Evolutionary conservation across 2,329 filamentous ascomycete genomes (phyloP).

Genomic region (Dothideomycetidae sp.): DNA sequence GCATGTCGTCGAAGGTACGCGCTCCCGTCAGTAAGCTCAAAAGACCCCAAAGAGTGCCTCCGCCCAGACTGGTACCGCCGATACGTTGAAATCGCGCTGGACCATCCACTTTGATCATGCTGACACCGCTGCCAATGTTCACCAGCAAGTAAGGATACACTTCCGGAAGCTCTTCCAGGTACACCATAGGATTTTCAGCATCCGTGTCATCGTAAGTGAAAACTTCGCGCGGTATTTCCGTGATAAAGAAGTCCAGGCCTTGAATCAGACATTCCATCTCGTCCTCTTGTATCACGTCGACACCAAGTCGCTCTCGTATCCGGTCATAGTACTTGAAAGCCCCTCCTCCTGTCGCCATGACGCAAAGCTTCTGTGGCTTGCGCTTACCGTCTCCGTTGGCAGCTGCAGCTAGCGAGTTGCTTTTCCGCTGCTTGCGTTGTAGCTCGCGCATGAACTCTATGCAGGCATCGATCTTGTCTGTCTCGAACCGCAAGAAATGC

Average conservation of each 20-base stretch:
- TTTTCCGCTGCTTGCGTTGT: conserved; percentile 55
- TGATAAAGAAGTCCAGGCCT: conserved; percentile 98
- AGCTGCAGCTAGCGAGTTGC: not conserved
- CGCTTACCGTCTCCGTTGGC: conserved; percentile 11
- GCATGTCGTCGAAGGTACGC: conserved; percentile 93
- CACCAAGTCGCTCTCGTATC: conserved; percentile 67
- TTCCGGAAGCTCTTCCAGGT: conserved; percentile 59
- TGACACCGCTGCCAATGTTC: conserved; percentile 94
- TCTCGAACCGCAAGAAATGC: conserved; percentile 94
- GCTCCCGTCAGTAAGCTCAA: conserved; percentile 86
- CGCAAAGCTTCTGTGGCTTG: conserved; percentile 48
- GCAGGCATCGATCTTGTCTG: conserved; percentile 82
- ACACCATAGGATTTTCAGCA: conserved; percentile 64
- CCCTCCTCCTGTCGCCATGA: conserved; percentile 92
- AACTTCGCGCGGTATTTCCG: conserved; percentile 89
- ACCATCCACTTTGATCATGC: conserved; percentile 91
- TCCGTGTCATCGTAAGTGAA: conserved; percentile 82
- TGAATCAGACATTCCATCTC: conserved; percentile 94
- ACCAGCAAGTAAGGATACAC: conserved; percentile 96
- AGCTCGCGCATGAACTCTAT: conserved; percentile 81
- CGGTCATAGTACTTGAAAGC: conserved; percentile 95
- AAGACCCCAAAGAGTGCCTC: conserved; percentile 94
- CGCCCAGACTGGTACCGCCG: conserved; percentile 84
- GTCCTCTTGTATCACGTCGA: conserved; percentile 82
- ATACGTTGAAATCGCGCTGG: conserved; percentile 78